Evolutionary conservation across 2,329 filamentous ascomycete genomes (phyloP).

Genomic region (Ophiocordyceps sinensis): DNA sequence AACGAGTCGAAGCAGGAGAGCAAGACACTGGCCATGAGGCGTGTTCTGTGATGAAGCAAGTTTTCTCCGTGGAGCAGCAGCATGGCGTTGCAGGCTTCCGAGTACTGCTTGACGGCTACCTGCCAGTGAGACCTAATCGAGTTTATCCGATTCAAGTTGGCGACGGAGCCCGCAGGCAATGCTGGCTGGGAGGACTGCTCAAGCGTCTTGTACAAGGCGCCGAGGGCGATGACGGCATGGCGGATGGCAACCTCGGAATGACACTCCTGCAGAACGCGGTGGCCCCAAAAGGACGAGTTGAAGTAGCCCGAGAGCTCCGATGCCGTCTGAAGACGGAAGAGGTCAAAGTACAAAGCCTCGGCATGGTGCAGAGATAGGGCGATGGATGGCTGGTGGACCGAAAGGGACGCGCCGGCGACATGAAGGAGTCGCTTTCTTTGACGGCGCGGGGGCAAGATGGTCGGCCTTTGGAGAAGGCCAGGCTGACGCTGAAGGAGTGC

Average conservation of each 20-base stretch:
- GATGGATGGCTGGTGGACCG: constrained; percentile 27
- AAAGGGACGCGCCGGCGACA: constrained; percentile 11
- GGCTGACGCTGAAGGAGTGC: constrained; percentile 8
- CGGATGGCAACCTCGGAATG: constrained; percentile 46
- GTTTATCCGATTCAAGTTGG: constrained; percentile 13
- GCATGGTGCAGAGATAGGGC: constrained; percentile 32
- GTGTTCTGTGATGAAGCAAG: constrained; percentile 32
- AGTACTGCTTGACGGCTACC: constrained; percentile 45
- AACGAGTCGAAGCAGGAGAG: constrained; percentile 57
- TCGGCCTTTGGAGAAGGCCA: constrained; percentile 6
- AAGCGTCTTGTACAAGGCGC: constrained; percentile 51
- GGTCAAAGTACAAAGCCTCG: constrained; percentile 45
- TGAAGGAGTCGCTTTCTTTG: constrained; percentile 4
- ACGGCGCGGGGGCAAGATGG: constrained; percentile 18
- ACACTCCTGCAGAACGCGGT: constrained; percentile 47
- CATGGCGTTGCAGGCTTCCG: constrained; percentile 37
- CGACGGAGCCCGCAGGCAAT: constrained; percentile 11
- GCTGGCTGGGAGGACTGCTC: constrained; percentile 41
- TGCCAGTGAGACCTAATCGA: constrained; percentile 37
- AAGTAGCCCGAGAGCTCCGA: constrained; percentile 53
- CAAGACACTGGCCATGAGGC: constrained; percentile 50
- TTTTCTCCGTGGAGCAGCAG: constrained; percentile 27
- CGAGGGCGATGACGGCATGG: constrained; percentile 51
- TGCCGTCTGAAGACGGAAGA: constrained; percentile 47
- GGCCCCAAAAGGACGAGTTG: constrained; percentile 50